A percentile compares a stretch with the other conserved stretches of the same genome.
phyloP scores from a whole-genome alignment of 2,329 filamentous ascomycete genomes.

The Colletotrichum plurivorum region DNA sequence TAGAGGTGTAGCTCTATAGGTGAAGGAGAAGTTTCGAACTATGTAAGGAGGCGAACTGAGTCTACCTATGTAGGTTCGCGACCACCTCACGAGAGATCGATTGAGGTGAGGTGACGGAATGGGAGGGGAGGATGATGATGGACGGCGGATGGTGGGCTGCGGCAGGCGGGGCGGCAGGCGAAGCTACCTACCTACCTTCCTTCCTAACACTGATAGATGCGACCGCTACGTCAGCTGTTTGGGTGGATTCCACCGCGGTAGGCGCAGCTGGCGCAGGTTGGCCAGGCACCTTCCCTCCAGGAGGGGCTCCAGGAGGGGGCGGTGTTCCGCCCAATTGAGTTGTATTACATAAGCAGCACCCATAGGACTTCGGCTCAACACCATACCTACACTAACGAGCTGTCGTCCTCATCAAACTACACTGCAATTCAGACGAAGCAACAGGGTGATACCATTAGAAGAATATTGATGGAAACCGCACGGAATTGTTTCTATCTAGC shows the following conservation, averaged over 20 bases:
- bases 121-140: conserved; percentile 3
- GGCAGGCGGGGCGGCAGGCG: background rate
- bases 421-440: too few relatives aligned
- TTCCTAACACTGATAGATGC: too few relatives aligned
- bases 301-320: too few relatives aligned
- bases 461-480: too few relatives aligned
- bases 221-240: conserved; percentile 35
- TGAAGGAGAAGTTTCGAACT: background rate
- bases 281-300: too few relatives aligned
- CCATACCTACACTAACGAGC: too few relatives aligned
- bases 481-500: background rate
- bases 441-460: too few relatives aligned
- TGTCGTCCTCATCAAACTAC: too few relatives aligned
- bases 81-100: background rate
- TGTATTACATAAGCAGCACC: too few relatives aligned
- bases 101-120: conserved; percentile 6
- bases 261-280: background rate
- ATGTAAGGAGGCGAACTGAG: background rate
- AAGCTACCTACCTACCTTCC: conserved; percentile 4
- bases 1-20: background rate
- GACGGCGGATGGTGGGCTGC: background rate
- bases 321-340: too few relatives aligned
- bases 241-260: conserved; percentile 18
- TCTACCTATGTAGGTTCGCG: background rate
- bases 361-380: too few relatives aligned